Conservation (phyloP, 2,329 filamentous ascomycete genomes). For the Penicillium sp. region DNA sequence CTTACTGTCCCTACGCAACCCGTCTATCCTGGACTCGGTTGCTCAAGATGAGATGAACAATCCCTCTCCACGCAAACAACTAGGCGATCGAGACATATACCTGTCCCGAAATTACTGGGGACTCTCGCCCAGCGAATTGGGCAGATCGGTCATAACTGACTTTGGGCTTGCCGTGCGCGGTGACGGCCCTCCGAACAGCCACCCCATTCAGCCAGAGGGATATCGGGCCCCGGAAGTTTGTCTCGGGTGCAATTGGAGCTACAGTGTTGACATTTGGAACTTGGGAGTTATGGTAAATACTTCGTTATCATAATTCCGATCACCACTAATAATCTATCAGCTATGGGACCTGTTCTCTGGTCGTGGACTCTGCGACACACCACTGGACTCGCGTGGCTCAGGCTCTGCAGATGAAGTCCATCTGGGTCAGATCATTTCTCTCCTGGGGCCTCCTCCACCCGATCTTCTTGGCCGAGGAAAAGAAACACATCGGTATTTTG, state of each 20-base stretch:
- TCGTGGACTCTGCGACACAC: too few species aligned
- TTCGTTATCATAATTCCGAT: too few species aligned
- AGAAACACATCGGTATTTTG: conserved; percentile 12
- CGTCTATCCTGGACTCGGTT: conserved; percentile 22
- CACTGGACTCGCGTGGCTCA: too few species aligned
- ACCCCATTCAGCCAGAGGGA: conserved; percentile 40
- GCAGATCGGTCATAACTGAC: not conserved
- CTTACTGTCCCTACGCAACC: conserved; percentile 26
- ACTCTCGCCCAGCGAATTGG: conserved; percentile 10
- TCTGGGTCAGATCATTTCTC: too few species aligned
- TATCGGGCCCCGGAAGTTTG: conserved; percentile 32
- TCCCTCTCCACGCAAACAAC: conserved; percentile 24
- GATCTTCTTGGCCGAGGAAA: conserved; percentile 13
- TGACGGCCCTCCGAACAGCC: conserved; percentile 7
- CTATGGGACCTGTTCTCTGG: too few species aligned
- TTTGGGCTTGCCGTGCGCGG: not conserved
- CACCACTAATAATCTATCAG: too few species aligned
- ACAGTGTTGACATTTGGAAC: conserved; percentile 33
- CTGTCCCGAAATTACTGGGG: conserved; percentile 26
- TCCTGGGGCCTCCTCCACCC: conserved; percentile 17
- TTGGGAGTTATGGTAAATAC: conserved; percentile 29
- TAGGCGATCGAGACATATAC: conserved; percentile 28
- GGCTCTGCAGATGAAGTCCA: too few species aligned
- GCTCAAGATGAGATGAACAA: conserved; percentile 5
- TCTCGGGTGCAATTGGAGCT: conserved; percentile 26